These are phyloP conservation scores for Lentinula novae-zelandiae DNA, from an alignment of 1,284 basidiomycete genomes.

Conservation along the genomic window DNA sequence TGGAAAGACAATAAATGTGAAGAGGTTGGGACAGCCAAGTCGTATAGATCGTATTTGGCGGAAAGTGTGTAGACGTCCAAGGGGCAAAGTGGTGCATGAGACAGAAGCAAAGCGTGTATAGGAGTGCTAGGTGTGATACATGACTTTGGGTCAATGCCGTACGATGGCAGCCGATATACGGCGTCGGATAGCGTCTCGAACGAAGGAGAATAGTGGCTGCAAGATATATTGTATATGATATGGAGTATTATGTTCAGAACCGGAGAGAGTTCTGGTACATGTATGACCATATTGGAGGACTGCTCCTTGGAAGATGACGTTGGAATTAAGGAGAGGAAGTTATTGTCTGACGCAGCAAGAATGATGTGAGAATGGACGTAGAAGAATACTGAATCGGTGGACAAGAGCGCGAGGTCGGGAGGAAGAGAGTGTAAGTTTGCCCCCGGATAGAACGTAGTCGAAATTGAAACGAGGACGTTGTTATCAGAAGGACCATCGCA, in stretches of 20 bases:
- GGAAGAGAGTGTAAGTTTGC: conserved; percentile 50
- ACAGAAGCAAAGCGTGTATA: conserved; percentile 44
- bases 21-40: conserved; percentile 57
- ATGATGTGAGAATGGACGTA: conserved; percentile 55
- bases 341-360: conserved; percentile 48
- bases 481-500: conserved; percentile 36
- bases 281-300: conserved; percentile 40
- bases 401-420: conserved; percentile 62
- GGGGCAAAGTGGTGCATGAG: conserved; percentile 51
- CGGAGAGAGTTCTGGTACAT: conserved; percentile 45
- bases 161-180: conserved; percentile 43
- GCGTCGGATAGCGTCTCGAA: conserved; percentile 45
- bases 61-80: conserved; percentile 59
- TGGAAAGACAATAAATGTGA: conserved; percentile 57
- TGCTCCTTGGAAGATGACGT: conserved; percentile 28
- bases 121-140: conserved; percentile 38
- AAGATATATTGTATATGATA: conserved; percentile 55
- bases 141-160: conserved; percentile 44
- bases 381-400: conserved; percentile 74
- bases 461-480: conserved; percentile 62
- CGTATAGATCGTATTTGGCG: conserved; percentile 49
- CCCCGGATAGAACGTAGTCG: conserved; percentile 73
- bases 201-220: conserved; percentile 57
- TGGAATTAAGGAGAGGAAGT: conserved; percentile 47
- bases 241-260: conserved; percentile 63